These are phyloP conservation scores for Myotisia sp. DNA, from an alignment of 2,329 filamentous ascomycete species.

Conservation along the genomic window DNA sequence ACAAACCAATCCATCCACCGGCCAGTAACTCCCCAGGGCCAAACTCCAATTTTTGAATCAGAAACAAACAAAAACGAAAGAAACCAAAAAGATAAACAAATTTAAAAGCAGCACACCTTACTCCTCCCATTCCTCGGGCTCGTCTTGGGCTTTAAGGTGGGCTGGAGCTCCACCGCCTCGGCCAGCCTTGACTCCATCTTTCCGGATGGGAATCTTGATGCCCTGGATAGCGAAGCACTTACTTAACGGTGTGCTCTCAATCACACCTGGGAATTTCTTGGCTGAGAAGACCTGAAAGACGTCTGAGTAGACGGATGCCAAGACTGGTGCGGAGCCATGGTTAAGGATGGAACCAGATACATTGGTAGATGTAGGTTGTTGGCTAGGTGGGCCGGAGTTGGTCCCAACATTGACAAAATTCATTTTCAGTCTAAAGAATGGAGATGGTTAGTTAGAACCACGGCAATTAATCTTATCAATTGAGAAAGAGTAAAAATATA, in stretches of 20 bases:
- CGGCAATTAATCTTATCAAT: background rate
- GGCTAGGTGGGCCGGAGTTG: slow-evolving; percentile 10
- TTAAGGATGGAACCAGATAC: slow-evolving; percentile 41
- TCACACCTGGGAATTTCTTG: slow-evolving; percentile 96
- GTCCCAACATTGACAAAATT: slow-evolving; percentile 74
- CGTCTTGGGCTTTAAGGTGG: slow-evolving; percentile 31
- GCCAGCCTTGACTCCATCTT: slow-evolving; percentile 51
- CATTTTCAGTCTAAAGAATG: slow-evolving; percentile 45
- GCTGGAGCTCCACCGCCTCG: slow-evolving; percentile 19
- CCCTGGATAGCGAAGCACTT: slow-evolving; percentile 88
- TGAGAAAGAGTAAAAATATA: slow-evolving; percentile 27
- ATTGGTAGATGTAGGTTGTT: slow-evolving; percentile 20
- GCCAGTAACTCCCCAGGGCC: too few species aligned
- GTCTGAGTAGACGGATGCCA: slow-evolving; percentile 76
- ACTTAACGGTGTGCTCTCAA: slow-evolving; percentile 80
- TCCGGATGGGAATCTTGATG: slow-evolving; percentile 91
- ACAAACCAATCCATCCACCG: too few species aligned
- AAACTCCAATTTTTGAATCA: too few species aligned
- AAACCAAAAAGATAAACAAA: too few species aligned
- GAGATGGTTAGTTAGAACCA: background rate
- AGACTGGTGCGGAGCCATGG: slow-evolving; percentile 60
- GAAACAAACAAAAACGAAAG: too few species aligned
- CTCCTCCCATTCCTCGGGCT: slow-evolving; percentile 12
- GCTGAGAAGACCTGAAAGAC: slow-evolving; percentile 88
- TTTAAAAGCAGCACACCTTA: too few species aligned